Evolutionary conservation across 2,329 filamentous ascomycete species (phyloP), one percentile per base, ranked within the genome.

Genomic region (Alternaria longipes): DNA sequence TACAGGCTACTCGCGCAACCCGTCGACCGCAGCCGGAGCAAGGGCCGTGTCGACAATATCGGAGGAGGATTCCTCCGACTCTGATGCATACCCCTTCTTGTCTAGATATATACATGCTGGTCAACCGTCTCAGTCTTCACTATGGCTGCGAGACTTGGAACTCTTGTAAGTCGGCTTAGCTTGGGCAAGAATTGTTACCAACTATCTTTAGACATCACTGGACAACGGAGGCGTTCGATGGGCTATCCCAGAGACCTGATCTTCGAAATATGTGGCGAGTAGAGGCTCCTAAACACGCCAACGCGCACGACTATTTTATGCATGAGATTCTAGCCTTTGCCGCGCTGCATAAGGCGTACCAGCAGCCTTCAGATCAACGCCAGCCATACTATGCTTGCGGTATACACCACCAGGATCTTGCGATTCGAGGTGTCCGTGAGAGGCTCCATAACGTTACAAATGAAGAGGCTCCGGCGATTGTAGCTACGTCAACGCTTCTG

Each of bases 271-370:
- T 71, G n/a, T 82, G 78, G 78, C 70, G 68, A 54, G 58, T 75
- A 9, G 64, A 69, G 2, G 71, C 77, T 16, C 78, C 80, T 1
- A 70, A 74, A 44, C 65, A 79, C 46, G 80, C 79, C 28, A 66
- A 75, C 8, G 54, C 62, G 2, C 70, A 79, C 41, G 63, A 65
- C 0, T 82, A 79, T 41, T 65, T 83, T 0, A 74, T 83, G 64
- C 59, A 82, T 56, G 77, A 80, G 11, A 71, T 83, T 3, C 64
- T 82, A 11, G 79, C 81, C 6, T 75, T 79, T 32, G 71, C 81
- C 1, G 78, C 81, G 14, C 69, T 79, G 16, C 77, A 81, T 56
- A 72, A 78, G 45, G 78, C 75, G 4, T 68, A 75, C 45, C 57
- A 74, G n/a, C 56, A 75, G 8, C 58, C 55, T 9, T 70, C 65